Evolutionary conservation across 768 basidiomycete genomes (phyloP).

Genomic region (Rhodotorula kratochvilovae): DNA sequence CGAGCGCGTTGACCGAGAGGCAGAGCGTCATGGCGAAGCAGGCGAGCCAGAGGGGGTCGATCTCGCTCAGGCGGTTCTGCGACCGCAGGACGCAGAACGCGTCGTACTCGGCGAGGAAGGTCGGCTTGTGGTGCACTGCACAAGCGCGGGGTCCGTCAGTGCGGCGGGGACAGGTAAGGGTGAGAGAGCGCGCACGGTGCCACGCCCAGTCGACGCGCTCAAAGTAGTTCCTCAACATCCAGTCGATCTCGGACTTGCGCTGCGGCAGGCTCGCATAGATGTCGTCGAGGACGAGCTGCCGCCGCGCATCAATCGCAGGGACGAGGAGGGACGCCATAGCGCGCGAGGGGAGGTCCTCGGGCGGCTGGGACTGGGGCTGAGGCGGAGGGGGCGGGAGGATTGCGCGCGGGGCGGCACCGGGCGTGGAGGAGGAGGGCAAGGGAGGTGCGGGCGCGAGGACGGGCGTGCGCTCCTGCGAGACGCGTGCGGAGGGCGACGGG

Average conservation of each 20-base stretch:
- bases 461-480: not conserved
- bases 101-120: conserved; percentile 16
- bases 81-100: conserved; percentile 9
- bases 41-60: conserved; percentile 36
- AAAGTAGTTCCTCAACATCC: conserved; percentile 13
- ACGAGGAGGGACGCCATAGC: conserved; percentile 17
- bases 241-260: conserved; percentile 8
- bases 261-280: conserved; percentile 3
- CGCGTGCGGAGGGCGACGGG: not conserved
- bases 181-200: not conserved
- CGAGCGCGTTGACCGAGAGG: conserved; percentile 15
- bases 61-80: conserved; percentile 8
- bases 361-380: not conserved
- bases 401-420: not conserved
- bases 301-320: not conserved
- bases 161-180: not conserved
- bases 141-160: not conserved
- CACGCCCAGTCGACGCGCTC: conserved; percentile 16
- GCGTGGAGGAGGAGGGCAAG: not conserved
- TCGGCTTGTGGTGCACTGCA: conserved; percentile 23
- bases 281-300: conserved; percentile 14
- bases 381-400: not conserved
- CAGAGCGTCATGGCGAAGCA: conserved; percentile 18
- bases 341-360: not conserved
- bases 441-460: not conserved